Percentiles rank a stretch among this genome's conserved stretches.
phyloP scores from a whole-genome alignment of 805 yeast species.

The Candida lessepsii region DNA sequence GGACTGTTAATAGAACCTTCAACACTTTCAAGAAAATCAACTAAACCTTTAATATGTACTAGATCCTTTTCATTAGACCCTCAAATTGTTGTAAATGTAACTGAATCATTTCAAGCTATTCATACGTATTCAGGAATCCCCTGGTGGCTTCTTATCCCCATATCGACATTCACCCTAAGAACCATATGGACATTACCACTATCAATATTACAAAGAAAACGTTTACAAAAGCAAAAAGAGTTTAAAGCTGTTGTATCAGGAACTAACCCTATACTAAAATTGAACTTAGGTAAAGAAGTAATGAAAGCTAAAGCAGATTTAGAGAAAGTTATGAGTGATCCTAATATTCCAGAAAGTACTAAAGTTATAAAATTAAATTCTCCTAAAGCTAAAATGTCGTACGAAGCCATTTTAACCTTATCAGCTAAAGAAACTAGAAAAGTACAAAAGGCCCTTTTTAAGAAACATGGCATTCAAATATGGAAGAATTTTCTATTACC shows the following conservation, averaged over 20 bases:
- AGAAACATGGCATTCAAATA: constrained; percentile 62
- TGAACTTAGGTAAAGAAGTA: constrained; percentile 50
- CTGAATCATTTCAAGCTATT: constrained; percentile 42
- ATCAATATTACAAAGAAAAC: constrained; percentile 66
- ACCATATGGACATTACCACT: constrained; percentile 71
- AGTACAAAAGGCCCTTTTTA: constrained; percentile 71
- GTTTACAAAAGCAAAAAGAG: constrained; percentile 68
- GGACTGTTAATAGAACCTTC: constrained; percentile 1
- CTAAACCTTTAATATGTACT: no score
- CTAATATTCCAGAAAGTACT: constrained; percentile 7
- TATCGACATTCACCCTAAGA: constrained; percentile 66
- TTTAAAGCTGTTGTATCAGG: constrained; percentile 72
- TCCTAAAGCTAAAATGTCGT: constrained; percentile 50
- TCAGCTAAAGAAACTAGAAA: constrained; percentile 76
- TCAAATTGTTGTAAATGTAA: constrained; percentile 25
- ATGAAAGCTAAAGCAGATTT: constrained; percentile 32
- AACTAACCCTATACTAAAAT: constrained; percentile 69
- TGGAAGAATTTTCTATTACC: constrained; percentile 83
- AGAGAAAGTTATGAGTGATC: constrained; percentile 17
- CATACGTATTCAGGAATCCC: constrained; percentile 66
- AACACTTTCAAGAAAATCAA: background rate
- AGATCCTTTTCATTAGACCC: constrained; percentile 29
- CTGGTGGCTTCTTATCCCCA: constrained; percentile 82
- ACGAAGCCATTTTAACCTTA: constrained; percentile 74
- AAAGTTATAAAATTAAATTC: constrained; percentile 18